Evolutionary conservation across 2,329 filamentous ascomycete species (phyloP), one percentile per base, ranked within the genome.

Genomic region (Cercospora citrullina): DNA sequence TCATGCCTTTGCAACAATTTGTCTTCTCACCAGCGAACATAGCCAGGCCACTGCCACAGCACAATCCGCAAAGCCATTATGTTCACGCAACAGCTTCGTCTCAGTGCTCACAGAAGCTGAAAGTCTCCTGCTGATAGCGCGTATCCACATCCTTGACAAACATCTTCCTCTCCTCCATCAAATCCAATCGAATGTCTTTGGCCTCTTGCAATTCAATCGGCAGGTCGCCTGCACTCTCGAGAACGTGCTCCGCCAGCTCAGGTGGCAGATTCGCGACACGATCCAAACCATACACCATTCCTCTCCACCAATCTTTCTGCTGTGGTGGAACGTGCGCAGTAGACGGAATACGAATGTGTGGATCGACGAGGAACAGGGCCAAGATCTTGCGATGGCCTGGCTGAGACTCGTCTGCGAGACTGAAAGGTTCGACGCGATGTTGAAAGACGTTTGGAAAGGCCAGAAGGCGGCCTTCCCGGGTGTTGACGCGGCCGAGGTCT

Each of bases 331-430:
- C 80, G 66, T 87, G 84, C 0, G 80, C 80, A 0, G 83, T 85
- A 2, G 79, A 87, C 9, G 86, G 79, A 60, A 89, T 80, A 6
- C 81, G 81, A 5, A 78, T 72, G 31, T 82, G 73, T 0, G 87
- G 87, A 70, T 90, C 87, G 2, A 90, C 83, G 1, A 90, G 80
- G 74, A 85, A 89, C 45, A 90, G 79, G 0, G 84, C 84, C 0
- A 89, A 77, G 64, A 89, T 84, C 70, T 85, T 84, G 14, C 85
- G 79, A 72, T 89, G 84, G 2, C 87, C 87, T 0, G 85, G 82
- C 65, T 81, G 83, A 0, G 81, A 83, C 0, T 73, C 73, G 69
- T 90, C 84, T 30, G 74, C 73, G 9, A 88, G 80, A 14, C 77
- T 69, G 76, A 89, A 87, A 1, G 84, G 75, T 51, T 81, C 75